Base-by-base conservation (phyloP, 148 eudicot genomes). In the Selenicereus undatus region DNA sequence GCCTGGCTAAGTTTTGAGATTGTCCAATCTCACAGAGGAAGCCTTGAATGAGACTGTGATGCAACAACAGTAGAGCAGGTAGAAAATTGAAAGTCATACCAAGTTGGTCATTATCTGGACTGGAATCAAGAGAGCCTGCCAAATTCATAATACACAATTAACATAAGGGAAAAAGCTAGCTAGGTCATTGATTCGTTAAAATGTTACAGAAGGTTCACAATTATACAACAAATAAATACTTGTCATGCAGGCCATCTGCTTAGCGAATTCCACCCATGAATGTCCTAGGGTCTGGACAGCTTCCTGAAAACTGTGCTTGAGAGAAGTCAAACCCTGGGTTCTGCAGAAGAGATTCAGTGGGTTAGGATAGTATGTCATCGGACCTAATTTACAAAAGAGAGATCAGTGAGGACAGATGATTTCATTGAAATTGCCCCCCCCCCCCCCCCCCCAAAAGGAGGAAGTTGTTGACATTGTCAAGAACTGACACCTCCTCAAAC, bases 241-340 rank as follows among this genome's bases (percentile, higher is more conserved):
- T 32, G 43, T 6, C 10, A 3, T 35, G 29, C 36, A 21, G 12
- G 48, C 35, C 12, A 42, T 64, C 75, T 69, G 73, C 80, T 78
- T 83, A 88, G 76, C 74, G 80, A 69, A 95, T 93, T 74, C 98
- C 97, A 18, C 98, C 98, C 97, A 95, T 91, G 88, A 95, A 95
- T n/a, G 98, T 93, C 83, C 90, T 93, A 21, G 98, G 98, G 84
- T 95, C 97, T 36, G 98, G 97, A 79, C 98, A 95, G 85, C 85
- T 89, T 70, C 97, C 98, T 51, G 88, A 76, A 84, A 93, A 95
- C 77, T 95, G 94, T 20, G 98, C 97, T 81, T 95, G 98, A 70
- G 98, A 91, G 89, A 95, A 95, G 84, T 95, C 97, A 74, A 95
- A 95, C 65, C 98, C 98, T 70, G 98, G 98, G 84, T 95, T 95